Evolutionary conservation across 1,284 basidiomycete species (phyloP).

Genomic region (Ustilago hordei): DNA sequence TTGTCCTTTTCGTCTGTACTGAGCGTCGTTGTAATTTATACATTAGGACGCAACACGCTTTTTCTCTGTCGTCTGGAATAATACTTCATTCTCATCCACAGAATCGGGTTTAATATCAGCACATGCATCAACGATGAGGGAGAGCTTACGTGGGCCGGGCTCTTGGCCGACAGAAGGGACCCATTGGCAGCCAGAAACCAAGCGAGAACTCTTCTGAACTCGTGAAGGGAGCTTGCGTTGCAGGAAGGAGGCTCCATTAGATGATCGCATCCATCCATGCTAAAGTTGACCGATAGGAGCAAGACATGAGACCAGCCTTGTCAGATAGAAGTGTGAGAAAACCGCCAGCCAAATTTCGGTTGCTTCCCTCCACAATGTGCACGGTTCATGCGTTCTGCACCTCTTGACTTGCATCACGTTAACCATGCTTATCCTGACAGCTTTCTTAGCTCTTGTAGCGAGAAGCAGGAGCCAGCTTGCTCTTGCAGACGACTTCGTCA

Average conservation of each 20-base stretch:
- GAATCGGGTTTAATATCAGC: not conserved
- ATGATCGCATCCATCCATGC: not conserved
- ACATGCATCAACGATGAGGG: too few relatives aligned
- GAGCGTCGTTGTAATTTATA: slow-evolving; percentile 32
- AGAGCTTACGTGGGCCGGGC: not conserved
- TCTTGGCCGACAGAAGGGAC: not conserved
- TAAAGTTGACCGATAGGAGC: not conserved
- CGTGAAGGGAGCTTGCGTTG: not conserved
- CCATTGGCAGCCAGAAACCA: not conserved
- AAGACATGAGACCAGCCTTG: not conserved
- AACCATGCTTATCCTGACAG: not conserved
- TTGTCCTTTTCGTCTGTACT: slow-evolving; percentile 11
- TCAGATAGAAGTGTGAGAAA: not conserved
- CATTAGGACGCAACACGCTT: slow-evolving; percentile 27
- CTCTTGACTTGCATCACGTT: not conserved
- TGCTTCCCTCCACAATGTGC: slow-evolving; percentile 22
- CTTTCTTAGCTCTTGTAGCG: not conserved
- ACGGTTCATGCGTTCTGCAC: slow-evolving; percentile 20
- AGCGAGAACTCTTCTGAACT: too few relatives aligned
- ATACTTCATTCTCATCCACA: slow-evolving; percentile 20
- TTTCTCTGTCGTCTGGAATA: slow-evolving; percentile 25
- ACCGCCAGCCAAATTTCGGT: slow-evolving; percentile 1
- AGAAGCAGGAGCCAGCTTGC: too few relatives aligned
- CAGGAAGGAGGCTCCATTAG: not conserved
- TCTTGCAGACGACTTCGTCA: too few relatives aligned